Conservation (phyloP, 2,329 filamentous ascomycete genomes). For the Curvularia verruculosa region DNA sequence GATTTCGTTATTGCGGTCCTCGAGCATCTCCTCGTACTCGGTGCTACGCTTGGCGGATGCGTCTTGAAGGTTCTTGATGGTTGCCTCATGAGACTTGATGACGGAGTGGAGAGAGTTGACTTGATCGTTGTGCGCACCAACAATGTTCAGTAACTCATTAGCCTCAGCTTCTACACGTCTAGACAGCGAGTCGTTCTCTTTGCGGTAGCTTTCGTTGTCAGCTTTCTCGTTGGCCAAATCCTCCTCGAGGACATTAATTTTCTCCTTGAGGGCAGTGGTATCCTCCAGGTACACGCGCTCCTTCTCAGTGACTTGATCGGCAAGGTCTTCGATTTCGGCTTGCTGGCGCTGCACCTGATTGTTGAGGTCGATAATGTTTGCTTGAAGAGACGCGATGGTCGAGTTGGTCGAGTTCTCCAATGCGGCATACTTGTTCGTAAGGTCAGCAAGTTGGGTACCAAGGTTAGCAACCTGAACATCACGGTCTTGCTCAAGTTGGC, state of each 20-base stretch:
- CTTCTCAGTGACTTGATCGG: constrained; percentile 33
- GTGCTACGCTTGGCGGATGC: constrained; percentile 27
- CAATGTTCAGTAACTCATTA: constrained; percentile 40
- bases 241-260: constrained; percentile 29
- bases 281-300: constrained; percentile 36
- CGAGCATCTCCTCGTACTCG: constrained; percentile 35
- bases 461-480: constrained; percentile 46
- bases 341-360: constrained; percentile 49
- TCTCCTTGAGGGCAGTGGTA: constrained; percentile 31
- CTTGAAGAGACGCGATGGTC: constrained; percentile 40
- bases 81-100: constrained; percentile 47
- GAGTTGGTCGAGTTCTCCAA: constrained; percentile 42
- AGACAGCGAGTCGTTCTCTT: constrained; percentile 38
- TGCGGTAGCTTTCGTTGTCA: constrained; percentile 35
- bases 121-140: constrained; percentile 34
- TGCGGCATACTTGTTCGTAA: constrained; percentile 39
- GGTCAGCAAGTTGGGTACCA: constrained; percentile 42
- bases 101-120: constrained; percentile 46
- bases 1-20: constrained; percentile 38
- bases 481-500: constrained; percentile 41
- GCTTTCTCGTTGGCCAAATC: constrained; percentile 26
- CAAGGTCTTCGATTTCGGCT: constrained; percentile 47
- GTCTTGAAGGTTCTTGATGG: constrained; percentile 45
- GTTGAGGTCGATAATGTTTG: constrained; percentile 51
- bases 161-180: constrained; percentile 39